phyloP scores from a whole-genome alignment of 2,329 filamentous ascomycete species.

The Fusarium transvaalense region DNA sequence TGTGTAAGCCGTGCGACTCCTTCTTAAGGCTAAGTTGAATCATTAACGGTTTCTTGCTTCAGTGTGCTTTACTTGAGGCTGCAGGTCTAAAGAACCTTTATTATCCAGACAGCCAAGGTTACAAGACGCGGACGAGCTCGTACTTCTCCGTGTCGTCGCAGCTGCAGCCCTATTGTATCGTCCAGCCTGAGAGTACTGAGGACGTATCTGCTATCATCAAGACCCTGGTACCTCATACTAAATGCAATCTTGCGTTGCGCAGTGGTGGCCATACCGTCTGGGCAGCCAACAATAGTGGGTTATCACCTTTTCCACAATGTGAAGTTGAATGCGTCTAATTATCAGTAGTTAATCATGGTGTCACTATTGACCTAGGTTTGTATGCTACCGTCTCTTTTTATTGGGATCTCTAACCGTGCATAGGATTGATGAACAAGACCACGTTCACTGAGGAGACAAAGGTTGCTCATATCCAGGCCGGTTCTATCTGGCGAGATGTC shows the following conservation, averaged over 20 bases:
- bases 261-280: conserved; percentile 24
- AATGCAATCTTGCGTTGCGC: conserved; percentile 20
- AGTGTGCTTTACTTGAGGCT: conserved; percentile 27
- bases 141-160: conserved; percentile 45
- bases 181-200: conserved; percentile 38
- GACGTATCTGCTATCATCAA: conserved; percentile 42
- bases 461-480: conserved; percentile 15
- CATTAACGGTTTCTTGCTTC: not conserved
- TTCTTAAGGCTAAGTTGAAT: not conserved
- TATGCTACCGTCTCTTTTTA: not conserved
- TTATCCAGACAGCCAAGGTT: conserved; percentile 17
- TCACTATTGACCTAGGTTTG: conserved; percentile 22
- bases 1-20: conserved; percentile 9
- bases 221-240: not conserved
- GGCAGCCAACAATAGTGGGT: conserved; percentile 25
- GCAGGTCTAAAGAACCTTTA: conserved; percentile 30
- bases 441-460: conserved; percentile 18
- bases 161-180: conserved; percentile 45
- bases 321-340: conserved; percentile 5
- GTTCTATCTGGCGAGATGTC: conserved; percentile 20
- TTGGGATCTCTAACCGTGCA: not conserved
- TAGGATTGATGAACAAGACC: conserved; percentile 26
- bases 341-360: conserved; percentile 14
- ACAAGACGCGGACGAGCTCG: conserved; percentile 36
- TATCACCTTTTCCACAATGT: accelerated